phyloP scores from a whole-genome alignment of 768 basidiomycete species.

The Lactifluus piperatus region DNA sequence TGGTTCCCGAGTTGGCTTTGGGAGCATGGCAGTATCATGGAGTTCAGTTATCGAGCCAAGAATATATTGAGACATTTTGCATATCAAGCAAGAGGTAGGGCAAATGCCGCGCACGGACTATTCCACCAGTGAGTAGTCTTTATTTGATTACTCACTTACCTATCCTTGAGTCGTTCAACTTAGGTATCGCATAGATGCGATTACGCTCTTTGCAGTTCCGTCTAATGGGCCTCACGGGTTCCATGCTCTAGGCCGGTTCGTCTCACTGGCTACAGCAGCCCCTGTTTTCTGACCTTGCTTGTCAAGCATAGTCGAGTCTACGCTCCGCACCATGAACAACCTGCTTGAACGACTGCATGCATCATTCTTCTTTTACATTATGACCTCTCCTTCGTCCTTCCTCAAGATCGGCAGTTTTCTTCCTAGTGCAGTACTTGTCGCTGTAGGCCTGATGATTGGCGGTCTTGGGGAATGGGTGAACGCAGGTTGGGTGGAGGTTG shows the following conservation, averaged over 20 bases:
- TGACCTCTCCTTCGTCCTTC: conserved; percentile 57
- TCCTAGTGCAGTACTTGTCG: conserved; percentile 78
- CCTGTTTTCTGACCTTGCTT: background rate
- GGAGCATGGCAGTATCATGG: conserved; percentile 36
- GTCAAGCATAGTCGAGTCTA: conserved; percentile 72
- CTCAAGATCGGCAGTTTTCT: conserved; percentile 88
- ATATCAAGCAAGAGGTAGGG: conserved; percentile 70
- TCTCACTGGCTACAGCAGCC: background rate
- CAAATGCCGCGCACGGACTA: conserved; percentile 85
- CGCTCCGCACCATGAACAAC: conserved; percentile 86
- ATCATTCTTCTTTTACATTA: conserved; percentile 94
- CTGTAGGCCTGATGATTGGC: conserved; percentile 76
- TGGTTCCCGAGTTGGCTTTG: conserved; percentile 42
- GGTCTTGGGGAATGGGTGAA: conserved; percentile 70
- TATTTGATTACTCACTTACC: background rate
- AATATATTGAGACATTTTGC: conserved; percentile 63
- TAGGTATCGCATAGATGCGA: conserved; percentile 90
- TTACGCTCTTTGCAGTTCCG: conserved; percentile 84
- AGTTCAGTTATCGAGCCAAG: conserved; percentile 49
- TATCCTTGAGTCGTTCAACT: background rate
- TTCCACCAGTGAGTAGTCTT: conserved; percentile 60
- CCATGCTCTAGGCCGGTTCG: conserved; percentile 81
- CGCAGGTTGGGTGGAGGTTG: conserved; percentile 42
- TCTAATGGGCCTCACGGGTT: conserved; percentile 93
- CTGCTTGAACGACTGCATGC: conserved; percentile 93